Evolutionary conservation across 192 early-diverging fungal species (phyloP), one percentile per base, ranked within the genome.

Genomic region (Gorgonomyces haynaldii): DNA sequence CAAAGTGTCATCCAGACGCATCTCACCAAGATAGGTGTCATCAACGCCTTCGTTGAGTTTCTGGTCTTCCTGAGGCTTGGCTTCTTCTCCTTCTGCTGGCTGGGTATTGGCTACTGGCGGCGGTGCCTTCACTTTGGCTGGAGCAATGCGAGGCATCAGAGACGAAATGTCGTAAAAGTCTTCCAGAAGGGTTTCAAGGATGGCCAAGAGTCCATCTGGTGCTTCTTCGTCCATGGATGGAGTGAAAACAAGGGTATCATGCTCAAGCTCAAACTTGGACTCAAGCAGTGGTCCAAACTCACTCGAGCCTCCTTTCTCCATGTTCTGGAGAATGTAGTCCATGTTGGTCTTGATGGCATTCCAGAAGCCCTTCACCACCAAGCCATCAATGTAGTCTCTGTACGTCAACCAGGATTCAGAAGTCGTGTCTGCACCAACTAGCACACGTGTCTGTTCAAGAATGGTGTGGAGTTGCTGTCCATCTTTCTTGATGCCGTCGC

Each of bases 181-280:
- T 24, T 74, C 66, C 13, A 81, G 46, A 6, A 81, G 50, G 8
- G 61, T 59, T 20, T 64, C 57, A 12, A 76, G 55, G 20, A 79
- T 76, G 19, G 28, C 43, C 15, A 54, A 50, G 6, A 79, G 43
- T 9, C 61, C 57, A 17, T 64, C 62, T 10, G 36, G 48, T 2
- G 66, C 31, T 9, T 75, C 77, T 60, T 78, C 77, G 12, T 72
- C 70, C 70, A 81, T 81, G 35, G 57, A 56, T 21, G 78, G 78
- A 3, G 78, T 81, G 42, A 73, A 81, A 12, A 70, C 46, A 9
- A 81, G 55, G 19, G 52, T 56, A 27, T 76, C 70, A 19, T 64
- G 57, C 16, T 79, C 69, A 3, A 81, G 54, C 42, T 81, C 78
- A 22, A 81, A 54, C 52, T 74, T 75, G 15, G 78, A 59, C 47